Evolutionary conservation across 2,329 filamentous ascomycete species (phyloP).

Genomic region (Neonectria magnoliae): DNA sequence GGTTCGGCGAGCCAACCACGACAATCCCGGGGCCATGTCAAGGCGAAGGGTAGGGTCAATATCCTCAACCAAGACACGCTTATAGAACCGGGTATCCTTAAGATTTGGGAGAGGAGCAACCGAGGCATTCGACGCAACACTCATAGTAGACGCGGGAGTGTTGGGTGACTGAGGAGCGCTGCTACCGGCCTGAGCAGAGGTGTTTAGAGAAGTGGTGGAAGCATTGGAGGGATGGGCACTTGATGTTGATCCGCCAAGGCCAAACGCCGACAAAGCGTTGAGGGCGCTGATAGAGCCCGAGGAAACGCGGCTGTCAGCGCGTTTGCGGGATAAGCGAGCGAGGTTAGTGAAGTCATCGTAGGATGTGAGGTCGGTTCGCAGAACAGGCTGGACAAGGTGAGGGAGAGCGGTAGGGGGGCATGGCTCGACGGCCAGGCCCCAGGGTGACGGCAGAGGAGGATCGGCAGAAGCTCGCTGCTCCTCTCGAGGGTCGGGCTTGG

Average conservation of each 20-base stretch:
- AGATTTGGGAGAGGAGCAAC: slow-evolving; percentile 65
- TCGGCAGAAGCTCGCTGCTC: slow-evolving; percentile 50
- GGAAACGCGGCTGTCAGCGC: slow-evolving; percentile 71
- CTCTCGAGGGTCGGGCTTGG: slow-evolving; percentile 71
- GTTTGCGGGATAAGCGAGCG: slow-evolving; percentile 71
- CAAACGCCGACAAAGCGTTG: slow-evolving; percentile 53
- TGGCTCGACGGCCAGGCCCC: slow-evolving; percentile 51
- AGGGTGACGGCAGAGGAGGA: slow-evolving; percentile 47
- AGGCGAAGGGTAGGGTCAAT: slow-evolving; percentile 93
- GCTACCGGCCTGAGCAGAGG: slow-evolving; percentile 57
- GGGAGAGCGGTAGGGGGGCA: slow-evolving; percentile 76
- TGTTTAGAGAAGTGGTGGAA: slow-evolving; percentile 68
- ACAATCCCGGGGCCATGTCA: slow-evolving; percentile 88
- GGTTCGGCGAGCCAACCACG: slow-evolving; percentile 89
- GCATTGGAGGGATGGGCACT: slow-evolving; percentile 64
- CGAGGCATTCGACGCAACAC: slow-evolving; percentile 53
- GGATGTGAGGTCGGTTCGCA: slow-evolving; percentile 81
- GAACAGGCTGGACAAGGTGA: slow-evolving; percentile 83
- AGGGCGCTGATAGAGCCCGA: slow-evolving; percentile 73
- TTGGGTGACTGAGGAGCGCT: slow-evolving; percentile 68
- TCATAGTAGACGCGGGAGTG: slow-evolving; percentile 64
- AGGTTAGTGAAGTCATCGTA: slow-evolving; percentile 89
- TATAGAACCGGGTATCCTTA: slow-evolving; percentile 95
- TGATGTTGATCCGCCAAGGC: slow-evolving; percentile 58
- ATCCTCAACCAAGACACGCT: slow-evolving; percentile 86